Conservation (phyloP, 73 alveolate species). For the Stentor roeselii region DNA sequence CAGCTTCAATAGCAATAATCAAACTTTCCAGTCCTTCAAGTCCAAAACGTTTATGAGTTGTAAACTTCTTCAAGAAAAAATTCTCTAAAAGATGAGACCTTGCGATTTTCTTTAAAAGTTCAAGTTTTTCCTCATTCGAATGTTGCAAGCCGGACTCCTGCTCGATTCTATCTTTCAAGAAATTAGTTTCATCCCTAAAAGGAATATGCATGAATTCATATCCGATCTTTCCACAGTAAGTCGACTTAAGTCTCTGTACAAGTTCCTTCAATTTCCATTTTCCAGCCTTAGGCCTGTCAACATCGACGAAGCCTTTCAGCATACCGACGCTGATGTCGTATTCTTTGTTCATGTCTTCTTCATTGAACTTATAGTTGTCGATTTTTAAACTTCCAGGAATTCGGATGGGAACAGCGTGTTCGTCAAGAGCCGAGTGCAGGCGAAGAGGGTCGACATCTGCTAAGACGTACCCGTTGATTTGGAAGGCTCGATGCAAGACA, state of each 20-base stretch:
- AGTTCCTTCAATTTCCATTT: slow-evolving; percentile 79
- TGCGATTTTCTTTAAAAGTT: slow-evolving; percentile 57
- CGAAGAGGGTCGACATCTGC: slow-evolving; percentile 61
- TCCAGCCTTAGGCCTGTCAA: not conserved
- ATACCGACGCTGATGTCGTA: slow-evolving; percentile 10
- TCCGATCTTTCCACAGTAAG: slow-evolving; percentile 76
- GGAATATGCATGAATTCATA: slow-evolving; percentile 81
- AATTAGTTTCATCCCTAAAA: slow-evolving; percentile 67
- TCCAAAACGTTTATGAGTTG: slow-evolving; percentile 85
- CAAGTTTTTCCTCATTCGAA: slow-evolving; percentile 45
- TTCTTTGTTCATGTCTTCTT: slow-evolving; percentile 6
- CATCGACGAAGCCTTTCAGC: not conserved
- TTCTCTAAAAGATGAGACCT: slow-evolving; percentile 73
- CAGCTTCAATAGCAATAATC: slow-evolving; percentile 48
- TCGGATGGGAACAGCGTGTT: not conserved
- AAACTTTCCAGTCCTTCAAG: slow-evolving; percentile 57
- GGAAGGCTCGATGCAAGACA: slow-evolving; percentile 47
- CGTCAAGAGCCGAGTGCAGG: slow-evolving; percentile 20
- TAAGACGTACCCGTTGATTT: slow-evolving; percentile 49
- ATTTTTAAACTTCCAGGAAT: not conserved
- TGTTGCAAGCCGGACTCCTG: slow-evolving; percentile 46
- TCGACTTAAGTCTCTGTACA: slow-evolving; percentile 55
- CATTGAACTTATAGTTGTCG: slow-evolving; percentile 9
- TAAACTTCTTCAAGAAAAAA: slow-evolving; percentile 71
- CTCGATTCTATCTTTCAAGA: slow-evolving; percentile 79